Evolutionary conservation across 768 basidiomycete genomes (phyloP).

Genomic region (Kockovaella imperatae): DNA sequence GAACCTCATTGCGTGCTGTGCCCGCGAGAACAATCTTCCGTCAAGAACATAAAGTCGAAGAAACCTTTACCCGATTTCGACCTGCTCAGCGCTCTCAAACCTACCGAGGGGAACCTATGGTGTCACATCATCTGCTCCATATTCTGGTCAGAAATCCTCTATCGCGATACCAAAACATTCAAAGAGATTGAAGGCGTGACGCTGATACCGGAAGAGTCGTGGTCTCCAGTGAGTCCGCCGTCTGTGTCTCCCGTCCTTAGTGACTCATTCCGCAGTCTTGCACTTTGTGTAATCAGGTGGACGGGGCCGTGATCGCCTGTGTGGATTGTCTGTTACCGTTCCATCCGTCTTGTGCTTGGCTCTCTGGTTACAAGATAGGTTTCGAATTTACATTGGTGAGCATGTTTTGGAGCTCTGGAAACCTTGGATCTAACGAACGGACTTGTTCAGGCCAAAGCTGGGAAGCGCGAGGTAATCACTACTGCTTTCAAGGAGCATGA

Average conservation of each 20-base stretch:
- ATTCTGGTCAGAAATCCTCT: conserved; percentile 75
- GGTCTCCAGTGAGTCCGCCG: conserved; percentile 54
- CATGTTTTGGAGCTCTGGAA: conserved; percentile 14
- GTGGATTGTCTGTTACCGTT: conserved; percentile 70
- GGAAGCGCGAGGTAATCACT: conserved; percentile 59
- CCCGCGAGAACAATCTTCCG: conserved; percentile 53
- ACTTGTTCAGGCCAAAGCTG: conserved; percentile 61
- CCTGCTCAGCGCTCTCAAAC: conserved; percentile 67
- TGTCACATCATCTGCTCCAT: conserved; percentile 82
- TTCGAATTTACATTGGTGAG: conserved; percentile 83
- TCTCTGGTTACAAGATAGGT: conserved; percentile 70
- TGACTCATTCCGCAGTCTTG: conserved; percentile 49
- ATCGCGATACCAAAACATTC: conserved; percentile 64
- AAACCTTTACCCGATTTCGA: conserved; percentile 33
- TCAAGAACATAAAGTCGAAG: conserved; percentile 21
- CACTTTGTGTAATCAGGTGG: conserved; percentile 57
- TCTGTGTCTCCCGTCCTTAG: not conserved
- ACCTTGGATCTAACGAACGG: not conserved
- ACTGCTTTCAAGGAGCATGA: conserved; percentile 65
- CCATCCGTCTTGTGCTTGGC: conserved; percentile 88
- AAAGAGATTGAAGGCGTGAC: conserved; percentile 80
- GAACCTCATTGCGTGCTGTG: conserved; percentile 79
- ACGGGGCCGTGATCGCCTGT: conserved; percentile 78
- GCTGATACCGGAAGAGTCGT: conserved; percentile 58
- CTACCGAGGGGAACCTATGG: conserved; percentile 90